These are phyloP conservation scores for Aspergillus unguis DNA, from an alignment of 2,329 filamentous ascomycete species.

Conservation along the genomic window DNA sequence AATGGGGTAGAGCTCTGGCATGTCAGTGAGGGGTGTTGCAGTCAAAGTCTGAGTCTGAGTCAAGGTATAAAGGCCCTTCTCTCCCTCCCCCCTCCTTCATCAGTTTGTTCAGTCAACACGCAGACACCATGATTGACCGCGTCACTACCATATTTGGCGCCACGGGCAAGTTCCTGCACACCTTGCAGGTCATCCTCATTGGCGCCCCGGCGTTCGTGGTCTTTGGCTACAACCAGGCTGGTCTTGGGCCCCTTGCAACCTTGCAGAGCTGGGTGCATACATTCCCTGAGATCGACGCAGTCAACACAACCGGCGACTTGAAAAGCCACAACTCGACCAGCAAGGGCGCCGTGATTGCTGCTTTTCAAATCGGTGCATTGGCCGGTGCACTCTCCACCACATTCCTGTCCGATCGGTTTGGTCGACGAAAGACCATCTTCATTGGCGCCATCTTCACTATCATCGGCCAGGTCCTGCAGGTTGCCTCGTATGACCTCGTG, in stretches of 20 bases:
- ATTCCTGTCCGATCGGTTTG: slow-evolving; percentile 45
- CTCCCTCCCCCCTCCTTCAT: background rate
- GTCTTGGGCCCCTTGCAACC: slow-evolving; percentile 20
- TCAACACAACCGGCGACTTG: slow-evolving; percentile 24
- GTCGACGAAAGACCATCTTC: slow-evolving; percentile 48
- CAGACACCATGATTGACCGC: background rate
- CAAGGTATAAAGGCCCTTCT: background rate
- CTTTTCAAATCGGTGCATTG: slow-evolving; percentile 22
- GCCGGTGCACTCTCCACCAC: slow-evolving; percentile 21
- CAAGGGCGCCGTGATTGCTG: slow-evolving; percentile 27
- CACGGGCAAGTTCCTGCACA: slow-evolving; percentile 13
- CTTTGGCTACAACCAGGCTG: slow-evolving; percentile 29
- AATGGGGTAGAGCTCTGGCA: background rate
- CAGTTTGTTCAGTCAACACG: background rate
- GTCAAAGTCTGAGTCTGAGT: too few species aligned
- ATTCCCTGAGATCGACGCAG: slow-evolving; percentile 56
- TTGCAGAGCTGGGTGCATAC: slow-evolving; percentile 36
- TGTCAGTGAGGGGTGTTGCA: background rate
- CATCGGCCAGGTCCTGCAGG: slow-evolving; percentile 37
- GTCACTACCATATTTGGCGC: slow-evolving; percentile 10
- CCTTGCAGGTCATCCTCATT: slow-evolving; percentile 22
- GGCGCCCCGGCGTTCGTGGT: slow-evolving; percentile 24
- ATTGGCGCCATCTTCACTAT: slow-evolving; percentile 35
- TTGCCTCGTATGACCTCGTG: slow-evolving; percentile 41
- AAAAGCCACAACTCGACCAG: slow-evolving; percentile 22